phyloP scores from a whole-genome alignment of 129 eudicot species.

The Saussurea involucrata region DNA sequence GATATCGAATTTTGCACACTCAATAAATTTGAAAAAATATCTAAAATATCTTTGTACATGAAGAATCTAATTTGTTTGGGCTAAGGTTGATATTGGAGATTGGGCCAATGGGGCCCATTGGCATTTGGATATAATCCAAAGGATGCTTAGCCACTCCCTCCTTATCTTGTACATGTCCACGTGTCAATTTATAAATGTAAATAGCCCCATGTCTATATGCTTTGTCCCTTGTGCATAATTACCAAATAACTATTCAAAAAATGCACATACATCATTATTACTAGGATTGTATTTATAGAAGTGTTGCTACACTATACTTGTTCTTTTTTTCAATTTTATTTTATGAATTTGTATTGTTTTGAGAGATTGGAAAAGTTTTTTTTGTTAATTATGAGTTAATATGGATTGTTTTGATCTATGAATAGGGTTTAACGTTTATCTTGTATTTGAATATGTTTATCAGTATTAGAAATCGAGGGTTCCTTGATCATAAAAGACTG shows the following conservation, averaged over 20 bases:
- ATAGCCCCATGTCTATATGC: neutral
- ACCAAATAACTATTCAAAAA: neutral
- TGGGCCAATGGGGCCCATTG: neutral
- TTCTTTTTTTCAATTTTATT: too few relatives aligned
- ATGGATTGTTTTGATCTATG: neutral
- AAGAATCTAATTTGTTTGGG: slow-evolving; percentile 14
- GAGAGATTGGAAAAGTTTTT: too few relatives aligned
- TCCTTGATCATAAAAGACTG: neutral
- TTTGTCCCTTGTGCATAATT: neutral
- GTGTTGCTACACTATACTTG: too few relatives aligned
- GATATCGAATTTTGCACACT: neutral
- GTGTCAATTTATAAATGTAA: neutral
- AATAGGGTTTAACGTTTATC: too few relatives aligned
- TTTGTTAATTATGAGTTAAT: too few relatives aligned
- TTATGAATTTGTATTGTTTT: too few relatives aligned
- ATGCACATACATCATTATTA: neutral
- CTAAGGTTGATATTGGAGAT: neutral
- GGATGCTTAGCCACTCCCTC: neutral
- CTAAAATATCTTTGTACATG: neutral
- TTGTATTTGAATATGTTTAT: too few relatives aligned
- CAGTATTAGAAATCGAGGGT: neutral
- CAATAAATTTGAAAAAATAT: neutral
- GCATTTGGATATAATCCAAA: neutral
- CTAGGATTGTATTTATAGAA: too few relatives aligned
- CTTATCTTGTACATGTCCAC: neutral